phyloP scores from a whole-genome alignment of 2,329 filamentous ascomycete genomes.

The Xylariaceae sp. region DNA sequence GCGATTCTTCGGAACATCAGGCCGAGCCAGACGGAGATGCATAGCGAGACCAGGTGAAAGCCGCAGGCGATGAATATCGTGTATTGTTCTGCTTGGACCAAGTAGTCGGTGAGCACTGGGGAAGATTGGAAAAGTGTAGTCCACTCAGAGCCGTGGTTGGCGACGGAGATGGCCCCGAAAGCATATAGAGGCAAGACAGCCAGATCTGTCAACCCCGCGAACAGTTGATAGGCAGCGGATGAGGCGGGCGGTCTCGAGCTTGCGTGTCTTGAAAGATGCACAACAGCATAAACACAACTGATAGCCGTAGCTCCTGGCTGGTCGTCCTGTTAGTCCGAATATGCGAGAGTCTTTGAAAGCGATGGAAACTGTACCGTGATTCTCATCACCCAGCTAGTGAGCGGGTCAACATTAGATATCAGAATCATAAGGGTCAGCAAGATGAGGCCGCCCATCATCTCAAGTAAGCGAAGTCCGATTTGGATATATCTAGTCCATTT shows the following conservation, averaged over 20 bases:
- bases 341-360: neutral
- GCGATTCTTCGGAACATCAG: constrained; percentile 82
- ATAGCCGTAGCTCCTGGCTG: constrained; percentile 76
- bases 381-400: constrained; percentile 74
- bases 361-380: constrained; percentile 64
- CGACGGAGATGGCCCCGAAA: constrained; percentile 53
- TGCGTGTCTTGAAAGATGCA: constrained; percentile 74
- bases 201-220: constrained; percentile 73
- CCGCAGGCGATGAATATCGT: constrained; percentile 64
- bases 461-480: constrained; percentile 66
- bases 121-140: constrained; percentile 63
- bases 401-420: constrained; percentile 66
- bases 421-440: constrained; percentile 77
- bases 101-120: constrained; percentile 56
- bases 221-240: constrained; percentile 86
- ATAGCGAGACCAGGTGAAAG: constrained; percentile 71
- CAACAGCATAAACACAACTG: constrained; percentile 76
- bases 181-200: constrained; percentile 57
- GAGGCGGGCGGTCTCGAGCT: constrained; percentile 75
- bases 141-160: constrained; percentile 59
- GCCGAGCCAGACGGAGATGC: constrained; percentile 74
- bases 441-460: constrained; percentile 70
- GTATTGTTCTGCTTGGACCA: constrained; percentile 71
- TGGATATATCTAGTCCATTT: constrained; percentile 70
- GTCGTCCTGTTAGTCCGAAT: constrained; percentile 21